Conservation (phyloP, 2,329 filamentous ascomycete genomes). For the Claviceps sorghi region DNA sequence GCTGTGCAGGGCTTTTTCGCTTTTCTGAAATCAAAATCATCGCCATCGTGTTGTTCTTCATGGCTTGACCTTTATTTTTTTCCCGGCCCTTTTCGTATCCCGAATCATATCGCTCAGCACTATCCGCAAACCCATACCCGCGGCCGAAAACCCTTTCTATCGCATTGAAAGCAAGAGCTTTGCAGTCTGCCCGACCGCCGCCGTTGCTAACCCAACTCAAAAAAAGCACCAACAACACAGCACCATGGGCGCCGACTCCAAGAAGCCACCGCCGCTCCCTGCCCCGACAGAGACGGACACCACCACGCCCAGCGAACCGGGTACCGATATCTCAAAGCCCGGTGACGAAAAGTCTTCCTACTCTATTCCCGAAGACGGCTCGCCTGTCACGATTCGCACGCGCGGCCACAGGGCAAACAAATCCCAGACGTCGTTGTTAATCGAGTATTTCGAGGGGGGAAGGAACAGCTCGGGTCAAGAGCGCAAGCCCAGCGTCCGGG, state of each 20-base stretch:
- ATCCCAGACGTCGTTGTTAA: slow-evolving; percentile 81
- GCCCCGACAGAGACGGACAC: slow-evolving; percentile 64
- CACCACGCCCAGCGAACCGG: slow-evolving; percentile 46
- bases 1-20: slow-evolving; percentile 1
- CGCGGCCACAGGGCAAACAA: slow-evolving; percentile 42
- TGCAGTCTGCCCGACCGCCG: neutral
- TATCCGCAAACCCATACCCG: neutral
- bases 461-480: slow-evolving; percentile 44
- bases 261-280: slow-evolving; percentile 52
- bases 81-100: slow-evolving; percentile 8
- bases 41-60: slow-evolving; percentile 11
- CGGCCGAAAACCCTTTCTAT: neutral
- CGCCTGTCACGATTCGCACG: slow-evolving; percentile 82
- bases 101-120: neutral
- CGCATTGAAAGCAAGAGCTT: neutral
- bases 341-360: slow-evolving; percentile 60
- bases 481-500: slow-evolving; percentile 66
- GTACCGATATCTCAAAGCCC: slow-evolving; percentile 50
- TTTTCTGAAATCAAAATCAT: slow-evolving; percentile 1
- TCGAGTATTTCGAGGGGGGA: slow-evolving; percentile 85
- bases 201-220: slow-evolving; percentile 1
- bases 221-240: slow-evolving; percentile 8
- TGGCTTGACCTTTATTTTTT: slow-evolving; percentile 18
- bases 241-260: slow-evolving; percentile 42
- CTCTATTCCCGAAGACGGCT: slow-evolving; percentile 74